Evolutionary conservation across 768 basidiomycete species (phyloP).

Genomic region (Tulasnella sp.): DNA sequence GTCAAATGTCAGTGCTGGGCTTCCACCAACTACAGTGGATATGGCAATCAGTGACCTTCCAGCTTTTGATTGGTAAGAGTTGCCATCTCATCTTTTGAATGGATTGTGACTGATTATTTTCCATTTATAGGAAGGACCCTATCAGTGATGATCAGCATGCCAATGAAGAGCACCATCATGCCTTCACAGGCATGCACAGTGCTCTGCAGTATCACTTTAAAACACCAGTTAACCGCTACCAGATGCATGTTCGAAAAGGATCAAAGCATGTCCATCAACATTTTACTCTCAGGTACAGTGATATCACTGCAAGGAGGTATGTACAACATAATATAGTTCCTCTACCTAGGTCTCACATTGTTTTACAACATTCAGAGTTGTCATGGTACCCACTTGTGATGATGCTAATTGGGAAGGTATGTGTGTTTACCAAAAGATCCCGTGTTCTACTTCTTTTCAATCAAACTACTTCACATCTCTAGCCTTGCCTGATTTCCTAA

Average conservation of each 20-base stretch:
- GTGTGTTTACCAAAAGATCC: not conserved
- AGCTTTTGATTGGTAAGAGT: slow-evolving; percentile 4
- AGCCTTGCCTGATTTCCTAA: not conserved
- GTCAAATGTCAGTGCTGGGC: not conserved
- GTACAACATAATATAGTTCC: not conserved
- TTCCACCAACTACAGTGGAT: not conserved
- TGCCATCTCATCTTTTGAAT: not conserved
- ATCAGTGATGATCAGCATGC: too few species aligned
- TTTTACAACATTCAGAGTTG: not conserved
- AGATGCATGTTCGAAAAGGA: not conserved
- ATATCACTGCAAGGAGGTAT: not conserved
- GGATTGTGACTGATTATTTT: not conserved
- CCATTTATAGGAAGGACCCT: not conserved
- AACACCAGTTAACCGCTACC: not conserved
- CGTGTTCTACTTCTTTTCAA: not conserved
- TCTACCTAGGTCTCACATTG: too few species aligned
- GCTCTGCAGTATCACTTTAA: not conserved
- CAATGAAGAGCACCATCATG: not conserved
- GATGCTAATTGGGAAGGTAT: not conserved
- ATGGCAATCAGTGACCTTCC: slow-evolving; percentile 7
- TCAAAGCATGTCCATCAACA: not conserved
- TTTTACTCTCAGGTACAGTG: not conserved
- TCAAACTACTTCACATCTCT: too few species aligned
- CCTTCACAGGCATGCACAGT: not conserved
- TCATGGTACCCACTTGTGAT: not conserved